Conservation (phyloP, 1,139 yeast species). For the Hansenula sp. region DNA sequence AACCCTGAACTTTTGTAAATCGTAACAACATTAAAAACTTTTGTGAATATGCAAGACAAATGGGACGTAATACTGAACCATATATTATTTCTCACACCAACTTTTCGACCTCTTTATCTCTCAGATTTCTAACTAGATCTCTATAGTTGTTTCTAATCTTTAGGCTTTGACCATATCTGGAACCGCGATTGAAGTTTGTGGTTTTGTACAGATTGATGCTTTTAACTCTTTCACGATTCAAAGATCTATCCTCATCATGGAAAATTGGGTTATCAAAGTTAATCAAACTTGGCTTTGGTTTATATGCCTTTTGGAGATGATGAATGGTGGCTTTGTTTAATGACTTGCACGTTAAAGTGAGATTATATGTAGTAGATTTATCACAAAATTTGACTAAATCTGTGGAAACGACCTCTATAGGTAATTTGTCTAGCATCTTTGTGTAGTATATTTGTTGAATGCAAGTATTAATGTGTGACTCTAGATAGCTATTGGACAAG, state of each 20-base stretch:
- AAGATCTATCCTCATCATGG: slow-evolving; percentile 12
- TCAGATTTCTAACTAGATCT: not conserved
- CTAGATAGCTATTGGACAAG: too few relatives aligned
- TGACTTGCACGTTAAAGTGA: slow-evolving; percentile 19
- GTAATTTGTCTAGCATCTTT: slow-evolving; percentile 19
- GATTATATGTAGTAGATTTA: slow-evolving; percentile 14
- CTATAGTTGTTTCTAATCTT: slow-evolving; percentile 1
- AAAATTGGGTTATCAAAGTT: slow-evolving; percentile 18
- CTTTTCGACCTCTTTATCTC: not conserved
- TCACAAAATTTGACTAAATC: slow-evolving; percentile 14
- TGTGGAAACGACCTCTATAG: slow-evolving; percentile 16
- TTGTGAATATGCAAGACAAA: not conserved
- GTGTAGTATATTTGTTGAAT: too few relatives aligned
- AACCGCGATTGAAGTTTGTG: not conserved
- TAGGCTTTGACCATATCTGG: not conserved
- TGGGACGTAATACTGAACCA: too few relatives aligned
- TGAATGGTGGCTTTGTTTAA: slow-evolving; percentile 14
- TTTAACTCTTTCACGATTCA: not conserved
- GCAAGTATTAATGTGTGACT: too few relatives aligned
- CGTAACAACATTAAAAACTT: too few relatives aligned
- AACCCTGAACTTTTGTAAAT: not conserved
- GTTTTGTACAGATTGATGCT: slow-evolving; percentile 3
- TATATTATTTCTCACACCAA: not conserved
- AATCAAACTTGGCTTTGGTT: slow-evolving; percentile 12
- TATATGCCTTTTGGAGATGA: slow-evolving; percentile 8